Evolutionary conservation across 169 alveolate genomes (phyloP).

Genomic region (Cryptosporidium muris): DNA sequence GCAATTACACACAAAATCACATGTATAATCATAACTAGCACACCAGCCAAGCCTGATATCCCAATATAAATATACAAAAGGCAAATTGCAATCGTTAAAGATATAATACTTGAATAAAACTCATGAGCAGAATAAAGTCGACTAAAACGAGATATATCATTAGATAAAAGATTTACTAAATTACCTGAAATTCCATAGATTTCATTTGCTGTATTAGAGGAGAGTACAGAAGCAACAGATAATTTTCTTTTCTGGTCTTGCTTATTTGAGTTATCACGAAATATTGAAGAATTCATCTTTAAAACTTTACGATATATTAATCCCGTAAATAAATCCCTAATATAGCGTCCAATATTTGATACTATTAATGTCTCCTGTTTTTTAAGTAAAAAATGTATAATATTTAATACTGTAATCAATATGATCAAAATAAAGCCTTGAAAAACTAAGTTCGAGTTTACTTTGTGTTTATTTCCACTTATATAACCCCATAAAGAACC

Average conservation of each 20-base stretch:
- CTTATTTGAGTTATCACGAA: constrained; percentile 10
- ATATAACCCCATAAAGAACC: constrained; percentile 33
- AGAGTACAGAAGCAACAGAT: constrained; percentile 24
- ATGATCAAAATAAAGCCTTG: constrained; percentile 15
- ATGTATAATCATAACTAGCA: constrained; percentile 25
- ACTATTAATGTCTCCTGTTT: constrained; percentile 63
- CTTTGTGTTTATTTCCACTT: constrained; percentile 29
- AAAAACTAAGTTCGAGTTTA: constrained; percentile 9
- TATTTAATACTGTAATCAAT: constrained; percentile 10
- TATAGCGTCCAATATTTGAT: constrained; percentile 18
- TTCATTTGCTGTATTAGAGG: constrained; percentile 9
- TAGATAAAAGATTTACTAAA: constrained; percentile 35
- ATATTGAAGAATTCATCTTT: constrained; percentile 23
- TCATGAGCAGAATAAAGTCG: constrained; percentile 42
- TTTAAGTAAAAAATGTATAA: constrained; percentile 14
- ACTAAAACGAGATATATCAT: constrained; percentile 61
- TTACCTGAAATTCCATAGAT: constrained; percentile 46
- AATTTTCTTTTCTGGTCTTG: constrained; percentile 8
- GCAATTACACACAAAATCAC: constrained; percentile 15
- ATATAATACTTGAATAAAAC: constrained; percentile 34
- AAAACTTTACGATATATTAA: constrained; percentile 38
- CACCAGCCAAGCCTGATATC: constrained; percentile 46
- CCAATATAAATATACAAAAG: constrained; percentile 16
- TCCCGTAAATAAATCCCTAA: constrained; percentile 43
- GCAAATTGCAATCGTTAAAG: constrained; percentile 11